Evolutionary conservation across 139 green algal species (phyloP), one percentile per base, ranked within the genome.

Genomic region (Ettlia oleoabundans): DNA sequence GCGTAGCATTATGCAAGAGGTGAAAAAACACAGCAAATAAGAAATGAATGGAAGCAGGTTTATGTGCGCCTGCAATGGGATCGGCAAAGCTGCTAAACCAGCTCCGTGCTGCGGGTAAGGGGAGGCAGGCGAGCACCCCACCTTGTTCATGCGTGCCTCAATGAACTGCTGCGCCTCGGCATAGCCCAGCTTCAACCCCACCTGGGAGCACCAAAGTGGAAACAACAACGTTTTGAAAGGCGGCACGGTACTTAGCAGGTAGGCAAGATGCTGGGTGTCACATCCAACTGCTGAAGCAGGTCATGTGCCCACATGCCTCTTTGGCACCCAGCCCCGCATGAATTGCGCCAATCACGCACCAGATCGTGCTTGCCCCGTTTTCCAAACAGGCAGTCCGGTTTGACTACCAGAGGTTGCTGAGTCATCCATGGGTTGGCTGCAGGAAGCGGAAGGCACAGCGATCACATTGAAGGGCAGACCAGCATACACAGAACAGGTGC

Each of bases 381-480:
- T 5, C 95, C 95, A 84, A 98, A 98, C 38, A 98, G 91, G 93
- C 97, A 98, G 86, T 98, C 95, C 0, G 95, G 95, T 81, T 98
- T 98, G 21, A 98, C 94, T 13, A 98, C 95, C 42, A 98, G 90
- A 63, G 88, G 90, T 13, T 43, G 68, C 78, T 83, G 78, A 65
- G 41, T 58, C 75, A 80, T 80, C 73, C 73, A 80, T 24, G 73
- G 73, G 73, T 69, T 80, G 73, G 73, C 73, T 80, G 73, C 73
- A 61, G 26, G 47, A 53, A 64, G 13, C 24, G 18, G 53, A 37
- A 53, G 47, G 53, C 21, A 30, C 32, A 58, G 76, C 53, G n/a
- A 7, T 55, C 7, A 40, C 30, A 74, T 9, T n/a, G 30, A 58
- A 15, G 10, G 47, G 13, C 47, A 58, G 47, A 10, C 47, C 47